These are phyloP conservation scores for Arthrinium puccinioides DNA, from an alignment of 2,329 filamentous ascomycete species.

Conservation along the genomic window DNA sequence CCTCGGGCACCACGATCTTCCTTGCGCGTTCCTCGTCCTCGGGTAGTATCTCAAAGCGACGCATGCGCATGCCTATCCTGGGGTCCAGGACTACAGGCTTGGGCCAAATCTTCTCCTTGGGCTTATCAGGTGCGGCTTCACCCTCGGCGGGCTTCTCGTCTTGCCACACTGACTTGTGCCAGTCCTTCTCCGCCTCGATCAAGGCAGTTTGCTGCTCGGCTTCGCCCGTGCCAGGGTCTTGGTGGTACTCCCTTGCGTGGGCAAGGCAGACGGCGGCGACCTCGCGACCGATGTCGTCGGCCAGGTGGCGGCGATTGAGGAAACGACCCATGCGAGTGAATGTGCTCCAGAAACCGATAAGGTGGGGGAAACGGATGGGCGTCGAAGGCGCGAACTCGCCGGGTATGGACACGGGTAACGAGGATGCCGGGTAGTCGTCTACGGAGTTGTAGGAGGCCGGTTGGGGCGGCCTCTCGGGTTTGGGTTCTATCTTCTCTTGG, in stretches of 20 bases:
- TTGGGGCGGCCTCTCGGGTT: slow-evolving; percentile 52
- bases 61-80: slow-evolving; percentile 72
- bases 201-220: slow-evolving; percentile 61
- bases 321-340: slow-evolving; percentile 81
- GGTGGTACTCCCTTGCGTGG: slow-evolving; percentile 41
- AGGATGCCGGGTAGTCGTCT: slow-evolving; percentile 60
- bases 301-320: slow-evolving; percentile 75
- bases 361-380: slow-evolving; percentile 74
- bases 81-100: slow-evolving; percentile 68
- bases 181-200: slow-evolving; percentile 67
- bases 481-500: slow-evolving; percentile 39
- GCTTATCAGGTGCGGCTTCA: slow-evolving; percentile 10
- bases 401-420: slow-evolving; percentile 60
- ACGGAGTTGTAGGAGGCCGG: slow-evolving; percentile 68
- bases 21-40: slow-evolving; percentile 64
- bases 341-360: slow-evolving; percentile 88
- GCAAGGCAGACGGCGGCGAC: slow-evolving; percentile 78
- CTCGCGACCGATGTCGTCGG: slow-evolving; percentile 79
- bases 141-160: slow-evolving; percentile 32
- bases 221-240: slow-evolving; percentile 25
- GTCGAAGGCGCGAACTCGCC: slow-evolving; percentile 64
- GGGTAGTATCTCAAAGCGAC: slow-evolving; percentile 61
- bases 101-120: slow-evolving; percentile 64
- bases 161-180: slow-evolving; percentile 74
- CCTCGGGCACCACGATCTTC: slow-evolving; percentile 55